Evolutionary conservation across 148 eudicot genomes (phyloP).

Genomic region (Talinum fruticosum): DNA sequence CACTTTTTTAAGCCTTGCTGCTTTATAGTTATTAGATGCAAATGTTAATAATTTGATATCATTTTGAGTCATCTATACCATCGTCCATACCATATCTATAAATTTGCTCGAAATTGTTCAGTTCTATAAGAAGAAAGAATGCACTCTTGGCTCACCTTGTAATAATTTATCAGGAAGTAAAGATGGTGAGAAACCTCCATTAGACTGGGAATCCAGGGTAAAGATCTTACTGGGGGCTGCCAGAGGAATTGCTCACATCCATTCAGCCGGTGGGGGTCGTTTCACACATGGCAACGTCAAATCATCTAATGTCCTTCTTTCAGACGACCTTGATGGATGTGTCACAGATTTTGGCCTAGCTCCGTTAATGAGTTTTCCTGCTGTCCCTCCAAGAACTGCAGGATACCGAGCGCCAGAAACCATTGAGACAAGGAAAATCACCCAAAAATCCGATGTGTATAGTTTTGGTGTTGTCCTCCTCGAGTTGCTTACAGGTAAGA

Average conservation of each 20-base stretch:
- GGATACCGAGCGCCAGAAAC: conserved; percentile 91
- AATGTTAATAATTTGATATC: not conserved
- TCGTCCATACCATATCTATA: not conserved
- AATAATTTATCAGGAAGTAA: conserved; percentile 46
- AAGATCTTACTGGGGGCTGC: conserved; percentile 74
- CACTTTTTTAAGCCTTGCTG: not conserved
- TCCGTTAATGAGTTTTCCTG: conserved; percentile 59
- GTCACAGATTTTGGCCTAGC: conserved; percentile 79
- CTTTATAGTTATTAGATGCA: not conserved
- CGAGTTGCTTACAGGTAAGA: conserved; percentile 83
- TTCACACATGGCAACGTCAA: conserved; percentile 84
- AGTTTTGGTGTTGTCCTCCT: conserved; percentile 90
- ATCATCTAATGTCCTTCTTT: conserved; percentile 80
- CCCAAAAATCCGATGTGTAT: conserved; percentile 83
- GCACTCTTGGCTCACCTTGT: not conserved
- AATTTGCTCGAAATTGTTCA: not conserved
- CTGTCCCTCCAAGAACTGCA: conserved; percentile 51
- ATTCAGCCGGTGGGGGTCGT: conserved; percentile 48
- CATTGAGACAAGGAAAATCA: conserved; percentile 49
- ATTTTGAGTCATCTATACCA: not conserved
- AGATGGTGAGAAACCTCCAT: conserved; percentile 49
- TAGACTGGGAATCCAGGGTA: conserved; percentile 78
- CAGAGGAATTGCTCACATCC: conserved; percentile 79
- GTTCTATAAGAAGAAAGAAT: not conserved
- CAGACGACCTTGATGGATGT: conserved; percentile 54